Evolutionary conservation across 2,329 filamentous ascomycete species (phyloP).

Genomic region (Aphanocladium album): DNA sequence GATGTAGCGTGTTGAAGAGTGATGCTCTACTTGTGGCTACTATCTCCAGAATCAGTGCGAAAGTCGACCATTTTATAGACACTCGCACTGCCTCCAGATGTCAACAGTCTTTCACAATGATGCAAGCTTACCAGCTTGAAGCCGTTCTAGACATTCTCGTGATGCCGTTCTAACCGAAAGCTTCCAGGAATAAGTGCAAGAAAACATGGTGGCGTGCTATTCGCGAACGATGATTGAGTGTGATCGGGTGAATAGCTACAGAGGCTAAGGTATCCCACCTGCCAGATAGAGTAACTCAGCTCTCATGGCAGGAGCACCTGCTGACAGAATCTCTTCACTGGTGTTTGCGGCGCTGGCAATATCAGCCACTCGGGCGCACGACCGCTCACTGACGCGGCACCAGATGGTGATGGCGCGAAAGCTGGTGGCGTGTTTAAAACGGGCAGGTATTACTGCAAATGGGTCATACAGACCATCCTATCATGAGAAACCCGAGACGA

Average conservation of each 20-base stretch:
- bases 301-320: not conserved
- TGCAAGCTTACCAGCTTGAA: not conserved
- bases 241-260: not conserved
- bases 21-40: not conserved
- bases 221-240: not conserved
- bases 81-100: not conserved
- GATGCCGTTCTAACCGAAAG: constrained; percentile 4
- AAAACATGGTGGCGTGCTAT: constrained; percentile 2
- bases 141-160: not conserved
- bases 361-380: not conserved
- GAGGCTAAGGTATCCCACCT: not conserved
- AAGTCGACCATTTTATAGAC: not conserved
- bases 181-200: not conserved
- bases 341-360: not conserved
- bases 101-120: not conserved
- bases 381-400: not conserved
- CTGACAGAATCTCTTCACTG: constrained; percentile 1
- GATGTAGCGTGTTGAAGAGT: not conserved
- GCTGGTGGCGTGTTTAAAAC: not conserved
- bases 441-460: constrained; percentile 1
- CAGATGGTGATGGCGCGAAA: not conserved
- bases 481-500: not conserved
- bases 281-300: constrained; percentile 1
- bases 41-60: not conserved
- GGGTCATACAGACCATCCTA: not conserved